Evolutionary conservation across 345 rosid genomes (phyloP), one percentile per base, ranked within the genome.

Genomic region (Capsella bursapastoris): DNA sequence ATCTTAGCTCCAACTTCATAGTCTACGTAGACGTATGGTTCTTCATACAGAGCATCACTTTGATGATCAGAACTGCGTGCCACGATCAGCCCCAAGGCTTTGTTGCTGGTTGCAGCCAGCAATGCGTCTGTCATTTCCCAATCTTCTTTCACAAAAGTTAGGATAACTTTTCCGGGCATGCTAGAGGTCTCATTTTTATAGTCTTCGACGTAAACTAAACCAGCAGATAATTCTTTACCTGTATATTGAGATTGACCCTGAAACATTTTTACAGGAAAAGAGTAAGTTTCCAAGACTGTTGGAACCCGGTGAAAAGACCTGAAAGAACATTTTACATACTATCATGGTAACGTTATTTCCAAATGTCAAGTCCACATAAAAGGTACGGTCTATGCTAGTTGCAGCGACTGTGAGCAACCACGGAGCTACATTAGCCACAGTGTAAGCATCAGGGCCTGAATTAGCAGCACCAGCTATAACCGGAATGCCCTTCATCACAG

Each of bases 1-100:
- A 73, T 65, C 66, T 74, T 57, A 45, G 49, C 15, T 45, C 59
- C 72, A 2, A 47, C 66, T 65, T 65, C 78, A 65, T 55, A 64
- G 49, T 73, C 64, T n/a, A 73, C 38, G 8, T 6, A 5, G 40
- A 64, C 3, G 12, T 1, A 9, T 45, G 57, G 57, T 6, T 0
- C 0, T 0, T 0, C 0, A 10, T 5, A 27, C 3, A 3, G 0
- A 31, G 0, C 3, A 2, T 32, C 71, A 55, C 4, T 0, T 25
- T 32, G 1, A n/a, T 0, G 2, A 73, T 73, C 77, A 31, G 65
- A 25, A 55, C 7, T 14, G 15, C 65, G 68, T 35, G 71, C 71
- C 48, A 64, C 3, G 43, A 73, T 73, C 29, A 14, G 3, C 40
- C 41, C 61, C 22, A 6, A 3, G 12, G 25, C 61, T 1, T 31